Percentiles rank a stretch among this genome's conserved stretches.
phyloP scores from a whole-genome alignment of 495 filamentous ascomycete genomes.

The Melanomma pulvis-pyrius region DNA sequence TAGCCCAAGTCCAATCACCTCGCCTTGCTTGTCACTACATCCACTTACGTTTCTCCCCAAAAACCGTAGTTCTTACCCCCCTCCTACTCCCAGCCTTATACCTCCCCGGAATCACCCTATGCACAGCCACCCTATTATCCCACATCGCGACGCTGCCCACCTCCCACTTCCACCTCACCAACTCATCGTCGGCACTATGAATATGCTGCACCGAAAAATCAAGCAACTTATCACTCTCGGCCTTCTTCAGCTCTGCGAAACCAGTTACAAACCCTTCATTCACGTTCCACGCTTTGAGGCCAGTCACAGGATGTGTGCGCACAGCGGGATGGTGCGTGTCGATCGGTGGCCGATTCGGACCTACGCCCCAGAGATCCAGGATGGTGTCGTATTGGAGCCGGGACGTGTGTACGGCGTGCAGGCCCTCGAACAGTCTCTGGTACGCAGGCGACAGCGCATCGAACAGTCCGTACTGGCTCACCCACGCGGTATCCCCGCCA shows the following conservation, averaged over 20 bases:
- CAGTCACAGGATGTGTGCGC: conserved; percentile 58
- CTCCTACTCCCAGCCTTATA: conserved; percentile 51
- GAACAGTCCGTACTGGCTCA: conserved; percentile 45
- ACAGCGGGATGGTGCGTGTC: conserved; percentile 60
- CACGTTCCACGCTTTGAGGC: conserved; percentile 55
- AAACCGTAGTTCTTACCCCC: conserved; percentile 58
- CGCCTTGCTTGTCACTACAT: not conserved
- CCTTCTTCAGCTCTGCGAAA: conserved; percentile 58
- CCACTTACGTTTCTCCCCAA: conserved; percentile 58
- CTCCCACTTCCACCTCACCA: conserved; percentile 59
- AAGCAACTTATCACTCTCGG: conserved; percentile 56
- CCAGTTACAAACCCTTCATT: conserved; percentile 56
- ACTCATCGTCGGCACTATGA: conserved; percentile 58
- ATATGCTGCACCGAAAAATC: conserved; percentile 57
- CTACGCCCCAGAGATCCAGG: conserved; percentile 53
- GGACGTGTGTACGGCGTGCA: conserved; percentile 47
- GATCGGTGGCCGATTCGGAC: conserved; percentile 55
- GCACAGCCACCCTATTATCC: conserved; percentile 57
- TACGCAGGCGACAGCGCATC: conserved; percentile 53
- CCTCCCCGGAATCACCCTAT: conserved; percentile 57
- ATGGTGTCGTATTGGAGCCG: conserved; percentile 52
- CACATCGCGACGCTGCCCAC: conserved; percentile 59
- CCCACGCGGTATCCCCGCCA: conserved; percentile 59
- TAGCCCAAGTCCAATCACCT: not conserved
- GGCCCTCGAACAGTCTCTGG: conserved; percentile 52